Percentiles rank a stretch among this genome's conserved stretches.
These are phyloP conservation scores for Nephelium lappaceum DNA, from an alignment of 345 rosid species.

Conservation along the genomic window DNA sequence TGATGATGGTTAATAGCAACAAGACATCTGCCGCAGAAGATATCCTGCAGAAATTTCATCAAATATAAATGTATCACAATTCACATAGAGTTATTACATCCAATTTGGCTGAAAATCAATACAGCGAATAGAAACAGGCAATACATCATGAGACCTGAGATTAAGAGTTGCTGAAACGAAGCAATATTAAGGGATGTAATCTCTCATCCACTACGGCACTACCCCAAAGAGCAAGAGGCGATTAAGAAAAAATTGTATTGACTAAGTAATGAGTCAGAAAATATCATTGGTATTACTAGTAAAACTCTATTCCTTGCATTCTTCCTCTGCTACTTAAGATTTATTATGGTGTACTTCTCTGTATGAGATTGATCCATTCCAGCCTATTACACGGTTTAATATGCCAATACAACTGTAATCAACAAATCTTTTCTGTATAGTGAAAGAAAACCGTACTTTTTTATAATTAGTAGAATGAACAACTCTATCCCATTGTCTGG, in stretches of 20 bases:
- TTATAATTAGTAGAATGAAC: neutral
- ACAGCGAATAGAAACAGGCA: neutral
- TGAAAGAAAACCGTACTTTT: neutral
- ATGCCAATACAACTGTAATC: neutral
- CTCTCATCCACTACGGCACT: neutral
- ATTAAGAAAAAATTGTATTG: no score
- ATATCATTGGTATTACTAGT: neutral
- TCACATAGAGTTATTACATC: neutral
- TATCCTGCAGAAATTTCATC: slow-evolving; percentile 4
- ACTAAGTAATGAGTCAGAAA: neutral
- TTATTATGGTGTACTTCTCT: neutral
- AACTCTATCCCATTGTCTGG: neutral
- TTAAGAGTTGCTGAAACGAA: neutral
- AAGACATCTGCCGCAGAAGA: neutral
- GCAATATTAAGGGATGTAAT: neutral
- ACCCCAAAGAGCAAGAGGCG: neutral
- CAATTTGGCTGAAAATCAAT: neutral
- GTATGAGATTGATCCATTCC: neutral
- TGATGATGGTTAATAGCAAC: neutral
- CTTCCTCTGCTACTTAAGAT: neutral
- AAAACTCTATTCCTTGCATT: neutral
- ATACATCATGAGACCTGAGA: neutral
- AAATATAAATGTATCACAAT: neutral
- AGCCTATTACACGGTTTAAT: neutral
- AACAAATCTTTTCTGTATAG: neutral